These are phyloP conservation scores for Petunia hybrid DNA, from an alignment of 305 asterid genomes.

Conservation along the genomic window DNA sequence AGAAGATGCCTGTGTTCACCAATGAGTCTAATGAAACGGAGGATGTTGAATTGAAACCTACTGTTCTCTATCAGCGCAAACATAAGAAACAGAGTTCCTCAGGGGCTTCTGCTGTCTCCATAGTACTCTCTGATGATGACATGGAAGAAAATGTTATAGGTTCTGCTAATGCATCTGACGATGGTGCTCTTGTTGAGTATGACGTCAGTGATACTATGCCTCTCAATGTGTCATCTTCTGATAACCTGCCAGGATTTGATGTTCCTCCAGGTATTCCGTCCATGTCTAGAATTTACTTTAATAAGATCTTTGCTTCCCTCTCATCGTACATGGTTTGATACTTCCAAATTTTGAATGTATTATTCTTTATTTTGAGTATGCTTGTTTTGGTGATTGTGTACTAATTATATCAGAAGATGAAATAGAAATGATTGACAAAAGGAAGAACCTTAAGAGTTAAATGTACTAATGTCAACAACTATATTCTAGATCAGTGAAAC, in stretches of 20 bases:
- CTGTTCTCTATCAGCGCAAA: slow-evolving; percentile 27
- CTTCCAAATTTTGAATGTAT: neutral
- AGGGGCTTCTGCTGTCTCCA: slow-evolving; percentile 25
- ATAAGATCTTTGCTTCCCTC: neutral
- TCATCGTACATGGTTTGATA: neutral
- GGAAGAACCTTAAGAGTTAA: neutral
- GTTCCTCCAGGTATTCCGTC: slow-evolving; percentile 41
- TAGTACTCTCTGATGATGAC: slow-evolving; percentile 36
- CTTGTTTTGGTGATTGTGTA: neutral
- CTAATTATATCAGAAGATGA: neutral
- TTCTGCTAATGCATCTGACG: slow-evolving; percentile 20
- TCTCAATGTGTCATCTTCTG: slow-evolving; percentile 29
- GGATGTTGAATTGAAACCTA: slow-evolving; percentile 22
- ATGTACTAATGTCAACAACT: neutral
- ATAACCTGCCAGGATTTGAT: slow-evolving; percentile 28
- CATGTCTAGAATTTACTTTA: slow-evolving; percentile 25
- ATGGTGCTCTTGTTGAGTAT: slow-evolving; percentile 29
- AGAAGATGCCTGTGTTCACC: slow-evolving; percentile 29
- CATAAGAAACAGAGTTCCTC: slow-evolving; percentile 38
- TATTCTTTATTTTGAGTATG: neutral
- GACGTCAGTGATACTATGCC: slow-evolving; percentile 8
- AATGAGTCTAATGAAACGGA: slow-evolving; percentile 26
- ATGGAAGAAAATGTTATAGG: neutral
- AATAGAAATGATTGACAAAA: neutral
- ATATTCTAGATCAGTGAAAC: slow-evolving; percentile 2